A percentile compares a stretch with the other conserved stretches of the same genome.
Conservation (phyloP, 73 alveolate species). For the Durusdinium trenchii region DNA sequence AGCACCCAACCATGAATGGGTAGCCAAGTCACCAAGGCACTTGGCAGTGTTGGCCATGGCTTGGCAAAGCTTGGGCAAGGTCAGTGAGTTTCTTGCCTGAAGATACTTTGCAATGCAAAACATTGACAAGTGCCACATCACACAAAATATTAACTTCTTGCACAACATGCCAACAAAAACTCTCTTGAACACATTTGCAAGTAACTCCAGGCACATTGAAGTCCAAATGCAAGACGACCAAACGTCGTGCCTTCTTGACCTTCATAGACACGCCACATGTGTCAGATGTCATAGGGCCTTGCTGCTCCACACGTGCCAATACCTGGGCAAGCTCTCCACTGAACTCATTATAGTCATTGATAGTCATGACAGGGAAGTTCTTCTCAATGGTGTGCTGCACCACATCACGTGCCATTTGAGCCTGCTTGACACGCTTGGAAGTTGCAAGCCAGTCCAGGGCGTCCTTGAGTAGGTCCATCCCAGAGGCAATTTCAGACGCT, state of each 20-base stretch:
- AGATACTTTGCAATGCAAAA: not conserved
- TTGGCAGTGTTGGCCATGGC: not conserved
- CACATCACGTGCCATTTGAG: not conserved
- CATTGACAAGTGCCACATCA: not conserved
- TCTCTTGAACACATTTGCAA: not conserved
- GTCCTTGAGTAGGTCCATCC: not conserved
- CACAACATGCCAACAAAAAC: not conserved
- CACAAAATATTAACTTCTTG: not conserved
- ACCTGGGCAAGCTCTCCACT: not conserved
- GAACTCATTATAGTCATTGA: not conserved
- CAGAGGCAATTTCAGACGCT: not conserved
- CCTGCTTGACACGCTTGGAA: not conserved
- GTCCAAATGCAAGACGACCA: not conserved
- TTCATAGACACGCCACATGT: not conserved
- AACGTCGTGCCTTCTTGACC: not conserved
- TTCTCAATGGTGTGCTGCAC: not conserved
- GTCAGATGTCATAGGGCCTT: not conserved
- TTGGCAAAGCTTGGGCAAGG: slow-evolving; percentile 21
- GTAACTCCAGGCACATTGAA: slow-evolving; percentile 1
- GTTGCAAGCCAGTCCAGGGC: not conserved
- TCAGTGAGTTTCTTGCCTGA: not conserved
- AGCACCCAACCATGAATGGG: not conserved
- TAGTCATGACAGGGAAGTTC: not conserved
- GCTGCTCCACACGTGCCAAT: not conserved
- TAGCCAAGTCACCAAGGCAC: not conserved